Conservation (phyloP, 1,284 basidiomycete species). For the Pascua guehoae region DNA sequence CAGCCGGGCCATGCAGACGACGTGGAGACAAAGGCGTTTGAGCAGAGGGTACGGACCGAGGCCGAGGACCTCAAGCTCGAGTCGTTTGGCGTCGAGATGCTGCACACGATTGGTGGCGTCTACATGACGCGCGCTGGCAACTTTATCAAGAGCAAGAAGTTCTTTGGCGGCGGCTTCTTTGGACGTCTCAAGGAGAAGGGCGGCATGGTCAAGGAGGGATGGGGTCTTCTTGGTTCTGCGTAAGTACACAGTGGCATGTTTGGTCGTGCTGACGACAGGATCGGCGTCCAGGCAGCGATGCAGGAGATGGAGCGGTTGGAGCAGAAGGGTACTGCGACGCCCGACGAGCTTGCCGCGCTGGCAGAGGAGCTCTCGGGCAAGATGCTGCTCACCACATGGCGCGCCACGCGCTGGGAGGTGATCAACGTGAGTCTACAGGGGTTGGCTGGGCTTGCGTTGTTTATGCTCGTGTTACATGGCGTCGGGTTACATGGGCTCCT, state of each 20-base stretch:
- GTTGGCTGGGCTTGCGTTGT: background rate
- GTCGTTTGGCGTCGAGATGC: slow-evolving; percentile 93
- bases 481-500: too few species aligned
- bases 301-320: slow-evolving; percentile 89
- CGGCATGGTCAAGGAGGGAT: slow-evolving; percentile 84
- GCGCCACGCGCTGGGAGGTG: slow-evolving; percentile 88
- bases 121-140: slow-evolving; percentile 92
- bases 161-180: slow-evolving; percentile 78
- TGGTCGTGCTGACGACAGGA: slow-evolving; percentile 45
- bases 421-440: slow-evolving; percentile 61
- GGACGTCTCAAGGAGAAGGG: slow-evolving; percentile 93
- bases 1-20: slow-evolving; percentile 82
- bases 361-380: slow-evolving; percentile 95
- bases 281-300: slow-evolving; percentile 63
- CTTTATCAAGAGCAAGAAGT: slow-evolving; percentile 85
- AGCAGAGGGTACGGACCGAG: slow-evolving; percentile 73
- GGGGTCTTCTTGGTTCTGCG: slow-evolving; percentile 88
- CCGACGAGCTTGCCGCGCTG: slow-evolving; percentile 77
- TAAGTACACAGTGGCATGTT: slow-evolving; percentile 28
- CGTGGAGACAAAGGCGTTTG: slow-evolving; percentile 73
- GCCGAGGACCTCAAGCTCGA: slow-evolving; percentile 96
- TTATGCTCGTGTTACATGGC: background rate
- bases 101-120: slow-evolving; percentile 71
- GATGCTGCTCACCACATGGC: slow-evolving; percentile 93
- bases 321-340: slow-evolving; percentile 73